Percentiles rank a stretch among this genome's conserved stretches.
These are phyloP conservation scores for Clonostachys chloroleuca DNA, from an alignment of 2,329 filamentous ascomycete genomes.

Conservation along the genomic window DNA sequence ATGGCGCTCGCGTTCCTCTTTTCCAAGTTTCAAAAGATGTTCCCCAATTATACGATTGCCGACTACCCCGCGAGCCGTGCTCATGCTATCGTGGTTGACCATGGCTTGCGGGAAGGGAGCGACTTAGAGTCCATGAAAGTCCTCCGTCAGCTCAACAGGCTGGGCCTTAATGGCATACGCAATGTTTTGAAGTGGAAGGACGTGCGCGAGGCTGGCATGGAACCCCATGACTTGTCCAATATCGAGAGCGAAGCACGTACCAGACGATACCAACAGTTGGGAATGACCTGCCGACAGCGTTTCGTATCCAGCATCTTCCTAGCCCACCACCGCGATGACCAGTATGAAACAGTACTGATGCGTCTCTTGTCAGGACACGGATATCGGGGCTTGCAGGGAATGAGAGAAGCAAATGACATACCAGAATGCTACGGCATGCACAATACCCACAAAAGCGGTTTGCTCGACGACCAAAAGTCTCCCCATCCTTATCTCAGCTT, in stretches of 20 bases:
- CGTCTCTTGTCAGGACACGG: conserved; percentile 65
- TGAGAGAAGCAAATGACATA: conserved; percentile 61
- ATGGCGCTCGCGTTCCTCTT: conserved; percentile 87
- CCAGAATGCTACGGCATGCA: conserved; percentile 79
- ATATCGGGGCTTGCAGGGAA: conserved; percentile 69
- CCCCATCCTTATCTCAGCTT: conserved; percentile 30
- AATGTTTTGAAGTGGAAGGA: conserved; percentile 41
- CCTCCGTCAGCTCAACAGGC: conserved; percentile 22
- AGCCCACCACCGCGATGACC: conserved; percentile 87
- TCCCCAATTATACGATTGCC: conserved; percentile 29
- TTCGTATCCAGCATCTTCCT: conserved; percentile 62
- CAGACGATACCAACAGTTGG: conserved; percentile 70
- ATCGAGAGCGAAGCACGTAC: conserved; percentile 75
- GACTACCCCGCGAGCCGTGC: conserved; percentile 38
- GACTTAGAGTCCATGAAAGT: conserved; percentile 46
- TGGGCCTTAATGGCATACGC: conserved; percentile 24
- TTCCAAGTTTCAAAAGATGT: conserved; percentile 31
- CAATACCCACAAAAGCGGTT: conserved; percentile 64
- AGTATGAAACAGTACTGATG: conserved; percentile 85
- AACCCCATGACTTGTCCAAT: conserved; percentile 42
- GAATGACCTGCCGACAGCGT: conserved; percentile 47
- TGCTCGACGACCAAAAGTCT: conserved; percentile 38
- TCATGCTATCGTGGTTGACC: conserved; percentile 50
- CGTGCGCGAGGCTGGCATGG: conserved; percentile 11
- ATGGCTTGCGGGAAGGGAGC: conserved; percentile 50